These are phyloP conservation scores for Hypoxylon sp. DNA, from an alignment of 2,329 filamentous ascomycete species.

Conservation along the genomic window DNA sequence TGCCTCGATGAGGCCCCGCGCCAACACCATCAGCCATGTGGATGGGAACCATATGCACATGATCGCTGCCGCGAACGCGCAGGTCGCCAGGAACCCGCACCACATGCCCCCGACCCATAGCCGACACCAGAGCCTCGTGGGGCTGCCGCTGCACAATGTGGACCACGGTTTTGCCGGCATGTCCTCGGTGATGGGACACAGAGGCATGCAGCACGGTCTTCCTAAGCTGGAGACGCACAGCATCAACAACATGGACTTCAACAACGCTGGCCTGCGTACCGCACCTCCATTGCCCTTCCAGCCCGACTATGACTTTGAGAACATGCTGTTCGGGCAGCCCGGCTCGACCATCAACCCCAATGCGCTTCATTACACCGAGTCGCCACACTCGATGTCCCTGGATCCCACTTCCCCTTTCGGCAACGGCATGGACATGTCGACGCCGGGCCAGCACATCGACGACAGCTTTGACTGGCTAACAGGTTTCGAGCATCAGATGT, in stretches of 20 bases:
- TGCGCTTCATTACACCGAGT: conserved; percentile 84
- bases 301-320: conserved; percentile 74
- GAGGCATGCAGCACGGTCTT: conserved; percentile 72
- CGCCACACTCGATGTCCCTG: conserved; percentile 71
- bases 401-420: conserved; percentile 70
- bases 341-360: conserved; percentile 74
- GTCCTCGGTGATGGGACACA: conserved; percentile 72
- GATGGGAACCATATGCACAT: conserved; percentile 80
- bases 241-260: conserved; percentile 70
- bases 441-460: conserved; percentile 67
- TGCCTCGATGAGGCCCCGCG: conserved; percentile 80
- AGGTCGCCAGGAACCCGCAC: conserved; percentile 54
- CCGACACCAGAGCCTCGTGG: conserved; percentile 78
- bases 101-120: conserved; percentile 64
- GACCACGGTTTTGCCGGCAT: conserved; percentile 77
- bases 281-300: conserved; percentile 72
- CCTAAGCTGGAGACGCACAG: conserved; percentile 84
- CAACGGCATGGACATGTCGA: conserved; percentile 65
- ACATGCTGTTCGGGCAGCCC: conserved; percentile 72
- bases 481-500: conserved; percentile 81
- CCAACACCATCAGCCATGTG: conserved; percentile 96
- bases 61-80: conserved; percentile 67
- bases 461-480: conserved; percentile 84
- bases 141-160: conserved; percentile 66
- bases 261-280: conserved; percentile 75